These are phyloP conservation scores for Aspergillus aculeatinus DNA, from an alignment of 2,329 filamentous ascomycete species.

Conservation along the genomic window DNA sequence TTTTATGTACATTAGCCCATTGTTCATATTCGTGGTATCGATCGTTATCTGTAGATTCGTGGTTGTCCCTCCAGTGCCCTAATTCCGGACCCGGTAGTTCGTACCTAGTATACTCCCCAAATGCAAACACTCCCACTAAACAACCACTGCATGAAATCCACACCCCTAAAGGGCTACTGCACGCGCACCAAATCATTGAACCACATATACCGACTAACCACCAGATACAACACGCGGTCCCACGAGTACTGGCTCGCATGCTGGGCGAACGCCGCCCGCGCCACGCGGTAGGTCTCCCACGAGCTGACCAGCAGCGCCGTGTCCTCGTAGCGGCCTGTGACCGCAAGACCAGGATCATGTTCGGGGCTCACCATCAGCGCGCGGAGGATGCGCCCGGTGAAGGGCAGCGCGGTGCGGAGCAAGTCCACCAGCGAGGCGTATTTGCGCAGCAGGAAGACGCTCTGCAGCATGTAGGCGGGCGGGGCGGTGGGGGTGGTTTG, in stretches of 20 bases:
- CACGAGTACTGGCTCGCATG: constrained; percentile 44
- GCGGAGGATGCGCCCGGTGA: constrained; percentile 23
- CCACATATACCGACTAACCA: constrained; percentile 45
- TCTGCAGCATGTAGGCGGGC: constrained; percentile 38
- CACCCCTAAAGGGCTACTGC: background rate
- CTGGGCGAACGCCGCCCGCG: constrained; percentile 39
- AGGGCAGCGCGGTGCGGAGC: constrained; percentile 40
- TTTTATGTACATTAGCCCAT: background rate
- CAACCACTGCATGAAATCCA: no score
- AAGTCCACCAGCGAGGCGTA: constrained; percentile 42
- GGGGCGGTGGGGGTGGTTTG: constrained; percentile 35
- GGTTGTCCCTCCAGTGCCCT: no score
- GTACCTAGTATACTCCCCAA: no score
- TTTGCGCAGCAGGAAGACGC: constrained; percentile 38
- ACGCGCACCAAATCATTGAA: constrained; percentile 33
- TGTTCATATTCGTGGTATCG: background rate
- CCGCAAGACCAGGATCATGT: background rate
- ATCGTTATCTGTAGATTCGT: no score
- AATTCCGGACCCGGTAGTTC: no score
- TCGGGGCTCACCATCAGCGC: constrained; percentile 17
- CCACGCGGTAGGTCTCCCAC: constrained; percentile 37
- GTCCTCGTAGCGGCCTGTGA: constrained; percentile 19
- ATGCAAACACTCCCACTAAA: no score
- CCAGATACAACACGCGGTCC: constrained; percentile 43
- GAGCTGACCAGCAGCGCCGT: constrained; percentile 39